phyloP scores from a whole-genome alignment of 1,139 yeast species.

The Kodamaea anthophila region DNA sequence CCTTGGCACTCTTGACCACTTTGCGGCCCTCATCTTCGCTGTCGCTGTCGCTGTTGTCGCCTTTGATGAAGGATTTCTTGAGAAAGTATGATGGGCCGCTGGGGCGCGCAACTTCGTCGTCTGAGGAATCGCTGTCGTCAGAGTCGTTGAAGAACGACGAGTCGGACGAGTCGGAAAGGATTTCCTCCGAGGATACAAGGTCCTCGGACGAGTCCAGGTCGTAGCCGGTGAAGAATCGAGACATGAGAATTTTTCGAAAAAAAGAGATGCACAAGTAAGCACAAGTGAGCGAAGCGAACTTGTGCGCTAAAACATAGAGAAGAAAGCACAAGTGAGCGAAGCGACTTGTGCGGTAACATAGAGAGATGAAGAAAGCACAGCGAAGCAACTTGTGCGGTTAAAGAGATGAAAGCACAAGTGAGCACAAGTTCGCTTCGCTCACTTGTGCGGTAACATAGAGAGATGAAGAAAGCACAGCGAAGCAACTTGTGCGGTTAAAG shows the following conservation, averaged over 20 bases:
- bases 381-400: background rate
- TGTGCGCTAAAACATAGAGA: background rate
- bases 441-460: background rate
- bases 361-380: background rate
- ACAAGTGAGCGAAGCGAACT: background rate
- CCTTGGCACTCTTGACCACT: constrained; percentile 90
- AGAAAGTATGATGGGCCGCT: constrained; percentile 55
- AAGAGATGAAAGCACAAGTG: too few relatives aligned
- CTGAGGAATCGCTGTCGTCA: constrained; percentile 19
- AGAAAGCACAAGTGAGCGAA: background rate
- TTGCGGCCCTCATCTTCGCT: constrained; percentile 66
- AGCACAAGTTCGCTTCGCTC: background rate
- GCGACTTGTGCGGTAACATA: too few relatives aligned
- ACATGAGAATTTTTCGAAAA: constrained; percentile 43
- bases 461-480: background rate
- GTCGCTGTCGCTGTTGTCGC: constrained; percentile 48
- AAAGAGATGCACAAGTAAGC: background rate
- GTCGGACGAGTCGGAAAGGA: constrained; percentile 38
- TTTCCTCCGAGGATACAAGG: constrained; percentile 64
- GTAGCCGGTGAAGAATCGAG: constrained; percentile 68
- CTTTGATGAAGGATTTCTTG: constrained; percentile 48
- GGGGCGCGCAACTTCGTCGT: constrained; percentile 36
- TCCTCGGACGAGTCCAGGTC: constrained; percentile 68
- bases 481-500: too few relatives aligned
- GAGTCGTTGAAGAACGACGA: constrained; percentile 32